These are phyloP conservation scores for Echites panduratus DNA, from an alignment of 257 asterid species.

Conservation along the genomic window DNA sequence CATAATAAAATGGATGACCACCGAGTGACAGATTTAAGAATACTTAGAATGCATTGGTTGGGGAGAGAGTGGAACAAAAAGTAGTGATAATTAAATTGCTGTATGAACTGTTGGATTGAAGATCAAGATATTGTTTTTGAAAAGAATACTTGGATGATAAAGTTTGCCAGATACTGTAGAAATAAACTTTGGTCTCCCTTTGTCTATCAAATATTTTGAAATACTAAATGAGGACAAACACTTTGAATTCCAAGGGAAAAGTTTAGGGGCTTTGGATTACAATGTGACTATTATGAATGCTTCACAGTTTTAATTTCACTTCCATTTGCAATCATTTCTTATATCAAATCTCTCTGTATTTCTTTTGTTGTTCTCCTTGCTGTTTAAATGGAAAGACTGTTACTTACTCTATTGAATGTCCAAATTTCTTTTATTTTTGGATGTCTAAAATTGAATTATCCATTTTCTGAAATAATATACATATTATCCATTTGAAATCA, in stretches of 20 bases:
- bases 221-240: not conserved
- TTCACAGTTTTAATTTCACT: not conserved
- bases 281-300: not conserved
- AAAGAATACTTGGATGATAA: not conserved
- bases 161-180: not conserved
- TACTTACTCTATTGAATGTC: too few relatives aligned
- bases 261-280: not conserved
- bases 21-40: not conserved
- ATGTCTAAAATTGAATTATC: too few relatives aligned
- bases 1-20: not conserved
- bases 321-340: not conserved
- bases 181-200: not conserved
- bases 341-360: not conserved
- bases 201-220: not conserved
- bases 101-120: not conserved
- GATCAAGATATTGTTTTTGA: not conserved
- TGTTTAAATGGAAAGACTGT: not conserved
- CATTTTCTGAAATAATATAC: too few relatives aligned
- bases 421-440: too few relatives aligned
- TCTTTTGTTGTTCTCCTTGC: not conserved
- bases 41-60: not conserved
- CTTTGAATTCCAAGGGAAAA: not conserved
- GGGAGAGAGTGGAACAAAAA: not conserved
- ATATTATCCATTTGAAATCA: too few relatives aligned
- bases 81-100: not conserved